Conservation (phyloP, 805 yeast species). For the Sugiyamaella mastotermitis region DNA sequence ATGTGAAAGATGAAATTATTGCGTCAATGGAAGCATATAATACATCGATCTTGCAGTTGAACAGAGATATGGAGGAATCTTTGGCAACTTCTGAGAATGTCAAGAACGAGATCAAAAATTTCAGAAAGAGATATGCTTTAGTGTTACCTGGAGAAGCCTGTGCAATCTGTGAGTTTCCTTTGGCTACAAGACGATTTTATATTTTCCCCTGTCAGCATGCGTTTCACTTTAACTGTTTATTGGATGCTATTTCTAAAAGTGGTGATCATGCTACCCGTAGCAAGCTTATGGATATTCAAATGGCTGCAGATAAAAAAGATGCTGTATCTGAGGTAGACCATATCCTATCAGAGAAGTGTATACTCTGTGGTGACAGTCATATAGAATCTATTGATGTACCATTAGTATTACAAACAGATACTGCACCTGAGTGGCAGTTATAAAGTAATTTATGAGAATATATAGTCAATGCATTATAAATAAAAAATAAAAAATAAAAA, state of each 20-base stretch:
- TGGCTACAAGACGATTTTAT: conserved; percentile 66
- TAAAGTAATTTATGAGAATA: conserved; percentile 2
- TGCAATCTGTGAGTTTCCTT: conserved; percentile 57
- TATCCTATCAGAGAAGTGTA: conserved; percentile 59
- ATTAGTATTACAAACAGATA: conserved; percentile 31
- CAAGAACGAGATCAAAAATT: conserved; percentile 49
- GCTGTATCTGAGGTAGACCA: conserved; percentile 35
- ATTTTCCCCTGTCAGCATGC: conserved; percentile 88
- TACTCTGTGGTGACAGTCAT: conserved; percentile 72
- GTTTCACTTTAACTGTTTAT: conserved; percentile 85
- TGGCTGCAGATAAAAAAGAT: conserved; percentile 21
- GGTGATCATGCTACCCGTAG: conserved; percentile 64
- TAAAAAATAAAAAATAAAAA: not conserved
- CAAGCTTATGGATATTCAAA: conserved; percentile 49
- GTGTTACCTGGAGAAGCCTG: conserved; percentile 86
- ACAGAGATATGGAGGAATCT: conserved; percentile 72
- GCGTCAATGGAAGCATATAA: conserved; percentile 72
- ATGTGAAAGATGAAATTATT: conserved; percentile 78
- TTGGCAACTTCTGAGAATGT: conserved; percentile 53
- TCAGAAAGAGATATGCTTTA: conserved; percentile 49
- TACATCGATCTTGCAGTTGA: conserved; percentile 53
- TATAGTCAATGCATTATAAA: not conserved
- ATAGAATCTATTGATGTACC: conserved; percentile 68
- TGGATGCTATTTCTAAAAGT: conserved; percentile 50
- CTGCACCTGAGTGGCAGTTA: conserved; percentile 8